Conservation (phyloP, 1,139 yeast species). For the Blastobotrys indianensis region DNA sequence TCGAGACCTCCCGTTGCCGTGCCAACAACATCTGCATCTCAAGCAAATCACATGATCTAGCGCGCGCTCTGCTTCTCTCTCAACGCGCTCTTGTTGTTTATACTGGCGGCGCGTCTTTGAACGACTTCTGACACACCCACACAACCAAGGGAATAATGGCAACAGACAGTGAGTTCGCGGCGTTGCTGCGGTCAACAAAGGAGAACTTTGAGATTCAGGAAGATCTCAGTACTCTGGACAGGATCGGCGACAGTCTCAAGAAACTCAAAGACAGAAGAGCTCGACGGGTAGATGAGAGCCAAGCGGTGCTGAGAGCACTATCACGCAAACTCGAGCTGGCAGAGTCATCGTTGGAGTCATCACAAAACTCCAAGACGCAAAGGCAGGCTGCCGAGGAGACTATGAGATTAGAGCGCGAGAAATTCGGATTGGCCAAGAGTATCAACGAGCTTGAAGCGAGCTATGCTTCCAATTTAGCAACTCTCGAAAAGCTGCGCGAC, state of each 20-base stretch:
- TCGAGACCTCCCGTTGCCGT: too few relatives aligned
- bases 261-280: conserved; percentile 18
- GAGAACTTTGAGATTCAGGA: conserved; percentile 50
- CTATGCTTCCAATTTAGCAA: conserved; percentile 44
- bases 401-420: conserved; percentile 42
- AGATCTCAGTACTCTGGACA: conserved; percentile 34
- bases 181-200: conserved; percentile 29
- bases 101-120: too few relatives aligned
- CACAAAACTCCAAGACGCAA: conserved; percentile 31
- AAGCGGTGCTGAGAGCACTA: conserved; percentile 23
- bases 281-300: conserved; percentile 18
- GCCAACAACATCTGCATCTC: too few relatives aligned
- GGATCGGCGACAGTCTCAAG: conserved; percentile 19
- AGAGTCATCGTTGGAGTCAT: conserved; percentile 28
- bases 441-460: conserved; percentile 52
- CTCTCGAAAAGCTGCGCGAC: conserved; percentile 39
- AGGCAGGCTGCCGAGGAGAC: conserved; percentile 26
- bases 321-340: conserved; percentile 30
- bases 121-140: too few relatives aligned
- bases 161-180: conserved; percentile 9
- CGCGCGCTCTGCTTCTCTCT: too few relatives aligned
- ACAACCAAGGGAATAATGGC: background rate
- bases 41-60: too few relatives aligned
- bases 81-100: too few relatives aligned
- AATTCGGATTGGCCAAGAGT: conserved; percentile 50